Base-by-base conservation (phyloP, 1,139 yeast genomes). In the Kodamaea anthophila region DNA sequence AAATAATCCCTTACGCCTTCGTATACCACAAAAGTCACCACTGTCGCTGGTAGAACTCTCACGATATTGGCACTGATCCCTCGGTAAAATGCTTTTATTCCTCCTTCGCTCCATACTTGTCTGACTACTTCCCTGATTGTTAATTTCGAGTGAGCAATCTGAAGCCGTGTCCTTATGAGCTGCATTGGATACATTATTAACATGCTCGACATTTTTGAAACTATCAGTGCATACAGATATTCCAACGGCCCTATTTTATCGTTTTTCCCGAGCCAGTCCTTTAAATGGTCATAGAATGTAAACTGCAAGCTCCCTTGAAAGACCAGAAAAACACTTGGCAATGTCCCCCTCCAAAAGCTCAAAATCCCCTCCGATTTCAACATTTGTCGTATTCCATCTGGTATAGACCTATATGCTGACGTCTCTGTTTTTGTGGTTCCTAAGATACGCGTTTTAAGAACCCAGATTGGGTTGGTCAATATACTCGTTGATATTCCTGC, bases 401-500 rank as follows among this genome's bases (percentile, higher is more conserved):
- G 6, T 9, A 77, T 53, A 0, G 85, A 74, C 9, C 49, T 53
- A 47, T 85, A 84, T 0, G 85, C 80, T 6, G 64, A 65, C 0
- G 59, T 55, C 1, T 63, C 54, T 3, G 44, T 39, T 21, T 63
- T 57, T 10, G 74, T 60, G 2, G 85, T 64, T 13, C 87, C 77
- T 43, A 91, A 63, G 40, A 88, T 80, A 35, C 97, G 65, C 0
- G 98, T 91, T 54, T 91, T 91, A 23, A 86, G 55, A 3, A 86
- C 93, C 96, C 96, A 86, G 5, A 91, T 70, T 1, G 98, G 98
- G 51, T 87, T 91, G 1, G 98, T 88, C 10, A 83, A 30, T 0
- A 85, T 39, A 1, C 94, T 71, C 0, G 96, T 86, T 7, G 77
- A 46, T 18, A 77, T 47, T 0, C 98, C 98, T 0, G 97, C 88